phyloP scores from a whole-genome alignment of 768 basidiomycete species.

The Royoungia palumana region DNA sequence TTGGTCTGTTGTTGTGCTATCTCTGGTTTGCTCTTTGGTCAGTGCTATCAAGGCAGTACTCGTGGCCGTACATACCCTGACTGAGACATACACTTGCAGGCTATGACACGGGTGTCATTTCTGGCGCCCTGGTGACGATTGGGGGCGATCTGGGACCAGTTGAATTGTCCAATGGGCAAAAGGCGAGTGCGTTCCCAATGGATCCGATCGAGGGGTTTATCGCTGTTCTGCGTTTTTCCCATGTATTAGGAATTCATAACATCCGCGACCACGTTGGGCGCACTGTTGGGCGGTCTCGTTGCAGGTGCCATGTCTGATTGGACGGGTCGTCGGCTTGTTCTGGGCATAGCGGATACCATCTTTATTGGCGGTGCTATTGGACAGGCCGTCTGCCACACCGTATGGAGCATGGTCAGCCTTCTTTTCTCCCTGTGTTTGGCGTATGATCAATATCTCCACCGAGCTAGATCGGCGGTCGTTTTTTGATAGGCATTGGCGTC shows the following conservation, averaged over 20 bases:
- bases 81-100: slow-evolving; percentile 36
- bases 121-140: slow-evolving; percentile 76
- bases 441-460: neutral
- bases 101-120: slow-evolving; percentile 80
- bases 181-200: slow-evolving; percentile 36
- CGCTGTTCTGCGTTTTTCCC: neutral
- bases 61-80: no score
- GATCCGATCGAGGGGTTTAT: neutral
- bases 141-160: slow-evolving; percentile 60
- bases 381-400: slow-evolving; percentile 66
- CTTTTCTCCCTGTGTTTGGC: neutral
- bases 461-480: slow-evolving; percentile 60
- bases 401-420: slow-evolving; percentile 60
- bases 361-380: slow-evolving; percentile 73
- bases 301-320: slow-evolving; percentile 71
- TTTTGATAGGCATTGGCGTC: slow-evolving; percentile 72
- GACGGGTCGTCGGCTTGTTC: slow-evolving; percentile 62
- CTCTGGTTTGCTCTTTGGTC: slow-evolving; percentile 73
- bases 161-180: slow-evolving; percentile 57
- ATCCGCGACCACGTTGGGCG: slow-evolving; percentile 73
- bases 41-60: slow-evolving; percentile 15
- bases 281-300: slow-evolving; percentile 67
- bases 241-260: slow-evolving; percentile 79
- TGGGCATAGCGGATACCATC: slow-evolving; percentile 64
- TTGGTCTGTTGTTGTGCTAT: slow-evolving; percentile 73